These are phyloP conservation scores for Leucosporidium creatinivorum DNA, from an alignment of 768 basidiomycete genomes.

Conservation along the genomic window DNA sequence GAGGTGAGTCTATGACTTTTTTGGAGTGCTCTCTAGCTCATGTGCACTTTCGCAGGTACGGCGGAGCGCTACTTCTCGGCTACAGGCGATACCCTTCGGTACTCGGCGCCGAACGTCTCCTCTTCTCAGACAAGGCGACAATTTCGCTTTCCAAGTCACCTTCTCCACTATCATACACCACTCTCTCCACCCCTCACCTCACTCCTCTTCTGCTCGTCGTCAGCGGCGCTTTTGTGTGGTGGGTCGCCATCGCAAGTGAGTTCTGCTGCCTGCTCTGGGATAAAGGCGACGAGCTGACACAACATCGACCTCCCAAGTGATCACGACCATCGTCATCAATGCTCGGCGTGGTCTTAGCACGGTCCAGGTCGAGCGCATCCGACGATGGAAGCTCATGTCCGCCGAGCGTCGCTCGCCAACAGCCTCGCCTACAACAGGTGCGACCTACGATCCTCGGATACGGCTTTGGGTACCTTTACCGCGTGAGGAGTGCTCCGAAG, in stretches of 20 bases:
- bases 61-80: slow-evolving; percentile 7
- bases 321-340: slow-evolving; percentile 10
- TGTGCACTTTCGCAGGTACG: neutral
- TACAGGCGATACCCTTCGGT: slow-evolving; percentile 2
- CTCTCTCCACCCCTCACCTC: slow-evolving; percentile 3
- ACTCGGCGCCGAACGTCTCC: too few species aligned
- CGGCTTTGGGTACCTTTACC: slow-evolving; percentile 3
- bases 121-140: neutral
- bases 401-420: neutral
- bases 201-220: slow-evolving; percentile 9
- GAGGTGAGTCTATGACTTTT: neutral
- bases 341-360: slow-evolving; percentile 3
- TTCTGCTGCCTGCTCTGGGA: too few species aligned
- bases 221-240: slow-evolving; percentile 12
- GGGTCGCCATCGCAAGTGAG: too few species aligned
- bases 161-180: slow-evolving; percentile 1
- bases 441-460: slow-evolving; percentile 1
- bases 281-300: too few species aligned
- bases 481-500: neutral
- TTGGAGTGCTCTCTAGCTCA: neutral
- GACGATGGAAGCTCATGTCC: neutral
- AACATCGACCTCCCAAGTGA: slow-evolving; percentile 16
- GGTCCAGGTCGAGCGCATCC: slow-evolving; percentile 22
- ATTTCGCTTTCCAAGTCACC: neutral
- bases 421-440: neutral